Evolutionary conservation across 2,329 filamentous ascomycete genomes (phyloP).

Genomic region (Ceratocystis ficicola): DNA sequence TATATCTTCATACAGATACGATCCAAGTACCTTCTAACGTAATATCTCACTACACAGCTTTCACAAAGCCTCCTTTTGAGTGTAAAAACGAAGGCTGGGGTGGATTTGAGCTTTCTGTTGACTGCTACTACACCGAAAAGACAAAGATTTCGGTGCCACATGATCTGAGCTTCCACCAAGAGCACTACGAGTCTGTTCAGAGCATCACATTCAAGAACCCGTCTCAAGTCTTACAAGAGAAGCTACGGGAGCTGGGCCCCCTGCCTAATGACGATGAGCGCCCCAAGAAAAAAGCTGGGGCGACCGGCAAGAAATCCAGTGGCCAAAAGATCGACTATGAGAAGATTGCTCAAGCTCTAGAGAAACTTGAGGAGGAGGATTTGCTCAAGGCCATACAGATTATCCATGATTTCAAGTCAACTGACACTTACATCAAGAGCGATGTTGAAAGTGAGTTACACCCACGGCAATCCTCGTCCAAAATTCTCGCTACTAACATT

Average conservation of each 20-base stretch:
- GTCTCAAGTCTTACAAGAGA: slow-evolving; percentile 66
- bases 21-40: background rate
- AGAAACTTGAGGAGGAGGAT: slow-evolving; percentile 85
- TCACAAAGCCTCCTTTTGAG: slow-evolving; percentile 74
- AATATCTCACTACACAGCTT: slow-evolving; percentile 39
- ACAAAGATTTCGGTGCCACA: slow-evolving; percentile 69
- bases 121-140: slow-evolving; percentile 74
- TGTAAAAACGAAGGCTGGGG: slow-evolving; percentile 96
- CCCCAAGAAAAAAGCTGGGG: slow-evolving; percentile 48
- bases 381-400: slow-evolving; percentile 90
- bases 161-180: slow-evolving; percentile 80
- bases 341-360: slow-evolving; percentile 84
- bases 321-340: slow-evolving; percentile 72
- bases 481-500: slow-evolving; percentile 19
- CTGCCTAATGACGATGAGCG: slow-evolving; percentile 62
- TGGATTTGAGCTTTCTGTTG: slow-evolving; percentile 90
- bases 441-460: slow-evolving; percentile 73
- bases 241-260: slow-evolving; percentile 71
- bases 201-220: slow-evolving; percentile 83
- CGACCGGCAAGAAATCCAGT: slow-evolving; percentile 63
- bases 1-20: background rate
- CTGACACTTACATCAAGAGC: slow-evolving; percentile 93
- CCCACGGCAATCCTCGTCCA: background rate
- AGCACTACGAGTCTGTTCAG: slow-evolving; percentile 74
- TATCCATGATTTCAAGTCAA: slow-evolving; percentile 92